Conservation (phyloP, 805 yeast genomes). For the Suhomyces kilbournensis region DNA sequence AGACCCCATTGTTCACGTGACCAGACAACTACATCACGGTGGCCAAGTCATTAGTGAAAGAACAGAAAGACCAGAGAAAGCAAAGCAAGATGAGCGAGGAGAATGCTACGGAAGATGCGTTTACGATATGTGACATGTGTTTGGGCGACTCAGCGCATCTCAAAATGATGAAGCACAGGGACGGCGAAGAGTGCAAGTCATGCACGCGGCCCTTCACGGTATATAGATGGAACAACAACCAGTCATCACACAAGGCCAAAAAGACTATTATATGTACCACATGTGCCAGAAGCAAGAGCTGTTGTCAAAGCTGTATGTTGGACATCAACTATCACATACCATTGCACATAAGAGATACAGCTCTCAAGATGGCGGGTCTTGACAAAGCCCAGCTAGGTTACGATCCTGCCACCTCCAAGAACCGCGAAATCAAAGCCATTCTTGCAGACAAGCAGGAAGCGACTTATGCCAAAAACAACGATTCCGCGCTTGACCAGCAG, state of each 20-base stretch:
- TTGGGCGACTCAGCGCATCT: constrained; percentile 64
- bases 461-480: constrained; percentile 37
- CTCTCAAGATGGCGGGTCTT: constrained; percentile 67
- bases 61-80: neutral
- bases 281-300: constrained; percentile 75
- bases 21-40: neutral
- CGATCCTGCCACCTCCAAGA: constrained; percentile 20
- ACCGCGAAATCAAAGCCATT: constrained; percentile 38
- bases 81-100: neutral
- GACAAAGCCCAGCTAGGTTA: neutral
- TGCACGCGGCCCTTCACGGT: constrained; percentile 85
- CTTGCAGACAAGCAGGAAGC: constrained; percentile 49
- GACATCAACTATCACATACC: constrained; percentile 85
- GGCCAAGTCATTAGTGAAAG: too few species aligned
- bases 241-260: constrained; percentile 42
- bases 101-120: constrained; percentile 14
- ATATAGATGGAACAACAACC: constrained; percentile 65
- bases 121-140: constrained; percentile 71
- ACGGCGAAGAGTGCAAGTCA: constrained; percentile 79
- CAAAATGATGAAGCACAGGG: constrained; percentile 65
- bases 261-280: constrained; percentile 73
- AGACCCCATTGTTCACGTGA: neutral
- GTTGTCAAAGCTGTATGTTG: constrained; percentile 85
- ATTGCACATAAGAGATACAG: constrained; percentile 71
- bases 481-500: constrained; percentile 8